Evolutionary conservation across 2,329 filamentous ascomycete species (phyloP).

Genomic region (Paracorniculantispora psalliotae): DNA sequence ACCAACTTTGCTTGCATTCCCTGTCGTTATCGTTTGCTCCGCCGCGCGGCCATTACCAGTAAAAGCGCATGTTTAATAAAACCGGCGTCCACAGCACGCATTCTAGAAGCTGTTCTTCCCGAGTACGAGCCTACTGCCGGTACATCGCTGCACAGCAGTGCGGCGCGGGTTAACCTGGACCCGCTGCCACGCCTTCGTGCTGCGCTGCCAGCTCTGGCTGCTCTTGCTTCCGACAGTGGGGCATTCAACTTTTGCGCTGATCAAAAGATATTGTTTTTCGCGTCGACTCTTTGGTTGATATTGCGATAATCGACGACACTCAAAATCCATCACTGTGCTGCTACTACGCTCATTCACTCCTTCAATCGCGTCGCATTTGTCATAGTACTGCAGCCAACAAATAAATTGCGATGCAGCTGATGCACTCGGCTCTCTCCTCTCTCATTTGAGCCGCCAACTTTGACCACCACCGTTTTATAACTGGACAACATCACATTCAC

Average conservation of each 20-base stretch:
- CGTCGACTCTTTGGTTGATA: background rate
- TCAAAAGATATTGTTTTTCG: constrained; percentile 1
- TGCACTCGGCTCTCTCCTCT: background rate
- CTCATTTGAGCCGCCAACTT: background rate
- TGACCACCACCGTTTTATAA: background rate
- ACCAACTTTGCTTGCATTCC: background rate
- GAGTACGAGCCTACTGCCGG: background rate
- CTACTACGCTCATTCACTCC: background rate
- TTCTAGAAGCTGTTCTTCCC: background rate
- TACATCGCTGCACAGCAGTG: background rate
- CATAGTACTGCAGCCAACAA: background rate
- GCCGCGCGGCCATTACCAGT: background rate
- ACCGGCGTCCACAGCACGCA: background rate
- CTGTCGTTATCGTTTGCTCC: background rate
- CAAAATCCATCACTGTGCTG: background rate
- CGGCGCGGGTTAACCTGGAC: constrained; percentile 8
- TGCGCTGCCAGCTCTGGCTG: background rate
- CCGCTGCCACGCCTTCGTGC: background rate
- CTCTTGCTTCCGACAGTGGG: background rate
- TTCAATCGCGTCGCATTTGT: background rate
- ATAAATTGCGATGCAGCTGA: background rate
- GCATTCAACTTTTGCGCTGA: background rate
- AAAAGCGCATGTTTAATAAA: background rate
- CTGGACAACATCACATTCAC: background rate
- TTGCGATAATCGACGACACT: background rate